A percentile compares a stretch with the other conserved stretches of the same genome.
Conservation (phyloP, 2,329 filamentous ascomycete species). For the Xylariaceae sp. region DNA sequence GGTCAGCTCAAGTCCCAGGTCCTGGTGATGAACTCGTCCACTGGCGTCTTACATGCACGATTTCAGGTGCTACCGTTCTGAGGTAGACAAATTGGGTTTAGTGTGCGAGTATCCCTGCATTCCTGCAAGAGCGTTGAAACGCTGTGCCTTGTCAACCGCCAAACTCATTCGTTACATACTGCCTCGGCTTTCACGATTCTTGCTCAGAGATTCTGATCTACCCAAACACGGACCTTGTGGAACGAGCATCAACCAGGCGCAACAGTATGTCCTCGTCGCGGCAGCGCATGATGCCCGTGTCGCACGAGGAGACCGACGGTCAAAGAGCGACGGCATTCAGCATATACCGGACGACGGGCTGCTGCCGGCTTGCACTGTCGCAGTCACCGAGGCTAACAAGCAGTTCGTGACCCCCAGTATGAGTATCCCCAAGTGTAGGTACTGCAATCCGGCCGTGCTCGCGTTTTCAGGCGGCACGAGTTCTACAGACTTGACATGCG, state of each 20-base stretch:
- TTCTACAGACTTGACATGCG: conserved; percentile 37
- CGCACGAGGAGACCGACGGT: conserved; percentile 11
- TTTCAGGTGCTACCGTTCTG: too few relatives aligned
- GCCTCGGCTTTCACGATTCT: conserved; percentile 14
- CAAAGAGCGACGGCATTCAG: conserved; percentile 23
- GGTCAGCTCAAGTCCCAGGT: too few relatives aligned
- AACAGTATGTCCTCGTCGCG: conserved; percentile 23
- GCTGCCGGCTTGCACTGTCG: conserved; percentile 11
- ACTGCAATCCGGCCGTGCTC: conserved; percentile 16
- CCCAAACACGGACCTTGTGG: conserved; percentile 12
- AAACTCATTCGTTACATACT: conserved; percentile 23
- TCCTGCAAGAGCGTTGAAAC: conserved; percentile 32
- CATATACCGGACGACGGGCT: conserved; percentile 26
- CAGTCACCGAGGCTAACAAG: conserved; percentile 16
- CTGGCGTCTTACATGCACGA: too few relatives aligned
- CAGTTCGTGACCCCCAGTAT: conserved; percentile 26
- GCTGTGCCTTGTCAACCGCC: conserved; percentile 26
- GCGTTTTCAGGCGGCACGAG: conserved; percentile 18
- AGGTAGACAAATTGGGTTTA: too few relatives aligned
- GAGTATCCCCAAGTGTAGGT: conserved; percentile 25
- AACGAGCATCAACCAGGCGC: conserved; percentile 18
- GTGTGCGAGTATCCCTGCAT: conserved; percentile 24
- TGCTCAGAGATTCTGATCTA: conserved; percentile 14
- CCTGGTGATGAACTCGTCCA: too few relatives aligned
- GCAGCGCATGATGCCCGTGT: conserved; percentile 23